A percentile compares a stretch with the other conserved stretches of the same genome.
phyloP scores from a whole-genome alignment of 2,329 filamentous ascomycete genomes.

The Polychaeton citri region DNA sequence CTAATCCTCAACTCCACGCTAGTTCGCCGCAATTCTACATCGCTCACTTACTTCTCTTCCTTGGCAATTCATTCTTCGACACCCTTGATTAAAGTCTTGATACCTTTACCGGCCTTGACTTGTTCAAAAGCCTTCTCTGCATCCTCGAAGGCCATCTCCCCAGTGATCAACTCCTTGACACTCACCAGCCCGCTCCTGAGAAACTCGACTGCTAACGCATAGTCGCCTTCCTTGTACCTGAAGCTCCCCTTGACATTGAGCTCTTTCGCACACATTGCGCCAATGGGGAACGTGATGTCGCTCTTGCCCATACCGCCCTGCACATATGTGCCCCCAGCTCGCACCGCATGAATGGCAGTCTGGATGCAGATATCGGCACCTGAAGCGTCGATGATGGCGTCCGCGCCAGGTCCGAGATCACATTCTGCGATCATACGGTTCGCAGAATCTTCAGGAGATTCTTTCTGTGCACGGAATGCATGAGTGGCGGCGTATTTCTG shows the following conservation, averaged over 20 bases:
- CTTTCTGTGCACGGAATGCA: slow-evolving; percentile 50
- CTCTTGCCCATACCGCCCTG: slow-evolving; percentile 83
- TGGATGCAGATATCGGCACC: slow-evolving; percentile 37
- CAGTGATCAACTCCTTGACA: slow-evolving; percentile 67
- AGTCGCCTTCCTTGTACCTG: slow-evolving; percentile 79
- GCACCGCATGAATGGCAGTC: slow-evolving; percentile 34
- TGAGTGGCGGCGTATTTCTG: slow-evolving; percentile 58
- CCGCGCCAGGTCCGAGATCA: slow-evolving; percentile 42
- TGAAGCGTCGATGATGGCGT: slow-evolving; percentile 35
- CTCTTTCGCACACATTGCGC: slow-evolving; percentile 81
- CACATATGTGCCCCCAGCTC: slow-evolving; percentile 40
- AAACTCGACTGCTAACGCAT: slow-evolving; percentile 68
- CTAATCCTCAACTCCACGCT: too few relatives aligned
- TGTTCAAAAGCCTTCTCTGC: slow-evolving; percentile 79
- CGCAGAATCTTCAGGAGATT: slow-evolving; percentile 58
- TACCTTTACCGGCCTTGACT: slow-evolving; percentile 71
- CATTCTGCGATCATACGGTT: slow-evolving; percentile 49
- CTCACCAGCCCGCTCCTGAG: slow-evolving; percentile 57
- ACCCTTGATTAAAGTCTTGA: slow-evolving; percentile 46
- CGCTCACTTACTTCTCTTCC: too few relatives aligned
- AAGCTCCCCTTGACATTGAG: slow-evolving; percentile 78
- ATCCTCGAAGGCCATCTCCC: slow-evolving; percentile 62
- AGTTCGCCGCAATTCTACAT: too few relatives aligned
- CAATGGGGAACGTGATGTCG: slow-evolving; percentile 84
- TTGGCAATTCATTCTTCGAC: slow-evolving; percentile 1